Evolutionary conservation across 345 rosid genomes (phyloP).

Genomic region (Eucalyptus paniculata): DNA sequence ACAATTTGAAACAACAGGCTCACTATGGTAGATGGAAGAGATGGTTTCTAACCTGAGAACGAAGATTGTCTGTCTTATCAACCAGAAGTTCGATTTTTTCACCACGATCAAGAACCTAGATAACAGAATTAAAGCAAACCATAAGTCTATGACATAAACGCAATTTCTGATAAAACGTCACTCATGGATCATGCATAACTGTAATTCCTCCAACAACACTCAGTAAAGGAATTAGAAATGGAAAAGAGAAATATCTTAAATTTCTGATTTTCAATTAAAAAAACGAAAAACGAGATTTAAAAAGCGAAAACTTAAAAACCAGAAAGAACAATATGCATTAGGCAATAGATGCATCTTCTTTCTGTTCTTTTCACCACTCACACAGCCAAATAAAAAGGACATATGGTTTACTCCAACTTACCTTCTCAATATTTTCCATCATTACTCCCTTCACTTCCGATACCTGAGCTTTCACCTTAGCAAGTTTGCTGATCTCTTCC

Average conservation of each 20-base stretch:
- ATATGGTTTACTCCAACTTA: not conserved
- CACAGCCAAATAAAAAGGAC: not conserved
- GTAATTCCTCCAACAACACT: not conserved
- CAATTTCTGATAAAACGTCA: not conserved
- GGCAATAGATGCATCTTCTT: not conserved
- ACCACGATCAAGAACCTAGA: conserved; percentile 71
- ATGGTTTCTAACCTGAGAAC: conserved; percentile 38
- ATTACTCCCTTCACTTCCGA: conserved; percentile 87
- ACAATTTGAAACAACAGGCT: not conserved
- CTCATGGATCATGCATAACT: not conserved
- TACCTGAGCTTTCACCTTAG: conserved; percentile 86
- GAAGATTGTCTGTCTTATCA: conserved; percentile 70
- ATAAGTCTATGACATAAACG: not conserved
- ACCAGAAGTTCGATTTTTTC: conserved; percentile 74
- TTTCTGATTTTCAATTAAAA: not conserved
- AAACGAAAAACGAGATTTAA: not conserved
- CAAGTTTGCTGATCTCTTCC: conserved; percentile 68
- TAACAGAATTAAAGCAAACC: not conserved
- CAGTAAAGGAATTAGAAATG: not conserved
- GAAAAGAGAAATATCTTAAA: not conserved
- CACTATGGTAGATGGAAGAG: not conserved
- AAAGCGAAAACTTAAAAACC: not conserved
- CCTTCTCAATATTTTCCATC: conserved; percentile 97
- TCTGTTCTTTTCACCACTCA: not conserved
- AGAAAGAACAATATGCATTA: not conserved